These are phyloP conservation scores for Colletotrichum falcatum DNA, from an alignment of 2,329 filamentous ascomycete species.

Conservation along the genomic window DNA sequence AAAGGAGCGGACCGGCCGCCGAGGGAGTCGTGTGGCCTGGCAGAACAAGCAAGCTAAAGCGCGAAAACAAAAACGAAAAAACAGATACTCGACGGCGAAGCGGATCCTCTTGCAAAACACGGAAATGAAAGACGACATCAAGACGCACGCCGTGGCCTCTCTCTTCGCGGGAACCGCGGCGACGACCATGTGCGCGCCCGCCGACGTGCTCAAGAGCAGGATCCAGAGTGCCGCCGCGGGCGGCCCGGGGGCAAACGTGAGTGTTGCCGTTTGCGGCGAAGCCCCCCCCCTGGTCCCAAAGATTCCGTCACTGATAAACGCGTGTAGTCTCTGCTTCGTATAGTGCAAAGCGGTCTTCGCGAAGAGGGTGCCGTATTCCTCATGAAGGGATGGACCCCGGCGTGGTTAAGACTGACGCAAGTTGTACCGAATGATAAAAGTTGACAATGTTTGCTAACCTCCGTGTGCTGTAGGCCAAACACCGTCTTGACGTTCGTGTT, in stretches of 20 bases:
- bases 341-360: constrained; percentile 50
- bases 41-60: not conserved
- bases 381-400: constrained; percentile 61
- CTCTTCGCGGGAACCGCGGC: constrained; percentile 59
- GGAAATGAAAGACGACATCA: constrained; percentile 52
- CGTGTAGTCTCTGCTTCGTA: constrained; percentile 49
- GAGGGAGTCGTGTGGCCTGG: not conserved
- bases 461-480: constrained; percentile 51
- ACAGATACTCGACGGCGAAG: constrained; percentile 52
- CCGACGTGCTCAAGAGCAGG: constrained; percentile 59
- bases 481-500: constrained; percentile 61
- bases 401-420: constrained; percentile 58
- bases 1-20: constrained; percentile 24
- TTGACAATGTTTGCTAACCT: constrained; percentile 10
- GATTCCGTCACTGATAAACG: not conserved
- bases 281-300: not conserved
- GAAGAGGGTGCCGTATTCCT: constrained; percentile 57
- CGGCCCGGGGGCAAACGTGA: constrained; percentile 30
- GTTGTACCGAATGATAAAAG: constrained; percentile 39
- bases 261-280: constrained; percentile 26
- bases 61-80: not conserved
- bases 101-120: constrained; percentile 47
- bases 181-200: constrained; percentile 58
- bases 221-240: constrained; percentile 51
- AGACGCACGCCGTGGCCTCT: constrained; percentile 55